A percentile compares a stretch with the other conserved stretches of the same genome.
These are phyloP conservation scores for Xerocomus potaroensis DNA, from an alignment of 768 basidiomycete species.

Conservation along the genomic window DNA sequence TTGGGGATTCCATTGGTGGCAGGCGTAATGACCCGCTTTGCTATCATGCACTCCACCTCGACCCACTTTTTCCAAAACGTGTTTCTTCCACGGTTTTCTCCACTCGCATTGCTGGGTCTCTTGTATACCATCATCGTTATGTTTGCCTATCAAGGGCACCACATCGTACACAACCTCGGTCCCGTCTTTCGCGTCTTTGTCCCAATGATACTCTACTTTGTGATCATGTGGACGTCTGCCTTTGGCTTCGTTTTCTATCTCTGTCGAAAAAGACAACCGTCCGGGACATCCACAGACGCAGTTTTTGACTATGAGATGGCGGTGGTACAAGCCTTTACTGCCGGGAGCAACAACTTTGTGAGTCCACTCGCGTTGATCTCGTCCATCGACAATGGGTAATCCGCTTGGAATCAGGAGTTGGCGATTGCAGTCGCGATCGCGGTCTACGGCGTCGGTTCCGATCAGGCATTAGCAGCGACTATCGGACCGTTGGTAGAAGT, in stretches of 20 bases:
- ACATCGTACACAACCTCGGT: constrained; percentile 69
- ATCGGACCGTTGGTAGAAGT: constrained; percentile 78
- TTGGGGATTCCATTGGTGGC: constrained; percentile 77
- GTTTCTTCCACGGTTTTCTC: constrained; percentile 69
- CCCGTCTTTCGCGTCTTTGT: constrained; percentile 79
- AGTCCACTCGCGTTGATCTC: constrained; percentile 19
- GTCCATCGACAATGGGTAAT: background rate
- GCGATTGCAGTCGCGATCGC: constrained; percentile 81
- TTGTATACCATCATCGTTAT: constrained; percentile 78
- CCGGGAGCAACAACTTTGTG: constrained; percentile 75
- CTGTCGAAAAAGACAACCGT: constrained; percentile 29
- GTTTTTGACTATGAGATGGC: constrained; percentile 62
- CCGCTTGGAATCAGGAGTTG: constrained; percentile 48
- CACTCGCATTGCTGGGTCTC: constrained; percentile 67
- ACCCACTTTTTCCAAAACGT: constrained; percentile 46
- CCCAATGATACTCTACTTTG: constrained; percentile 75
- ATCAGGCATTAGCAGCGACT: constrained; percentile 78
- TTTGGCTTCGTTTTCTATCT: constrained; percentile 55
- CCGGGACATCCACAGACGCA: background rate
- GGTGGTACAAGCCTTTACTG: constrained; percentile 75
- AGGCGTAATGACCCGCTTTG: constrained; percentile 65
- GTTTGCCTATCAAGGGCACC: constrained; percentile 67
- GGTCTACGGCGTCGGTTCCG: constrained; percentile 71
- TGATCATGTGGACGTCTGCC: constrained; percentile 67
- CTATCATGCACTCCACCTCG: constrained; percentile 42